Evolutionary conservation across 768 basidiomycete species (phyloP).

Genomic region (Obba rivulosa): DNA sequence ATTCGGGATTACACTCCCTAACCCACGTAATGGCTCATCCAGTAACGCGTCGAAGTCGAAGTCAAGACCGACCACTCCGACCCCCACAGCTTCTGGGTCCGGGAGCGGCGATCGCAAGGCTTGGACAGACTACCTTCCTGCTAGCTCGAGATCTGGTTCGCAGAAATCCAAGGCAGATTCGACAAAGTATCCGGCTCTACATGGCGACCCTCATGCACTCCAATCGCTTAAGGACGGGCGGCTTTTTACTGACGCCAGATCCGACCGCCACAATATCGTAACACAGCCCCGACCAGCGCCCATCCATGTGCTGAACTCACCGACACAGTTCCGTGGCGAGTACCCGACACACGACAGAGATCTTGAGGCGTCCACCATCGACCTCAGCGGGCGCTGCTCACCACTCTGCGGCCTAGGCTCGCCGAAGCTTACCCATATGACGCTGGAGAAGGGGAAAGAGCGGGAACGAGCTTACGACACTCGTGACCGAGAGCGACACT

Average conservation of each 20-base stretch:
- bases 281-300: slow-evolving; percentile 12
- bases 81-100: slow-evolving; percentile 2
- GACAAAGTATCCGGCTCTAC: slow-evolving; percentile 7
- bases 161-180: slow-evolving; percentile 9
- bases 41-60: slow-evolving; percentile 14
- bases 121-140: slow-evolving; percentile 9
- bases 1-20: slow-evolving; percentile 20
- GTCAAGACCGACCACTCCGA: slow-evolving; percentile 14
- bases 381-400: slow-evolving; percentile 26
- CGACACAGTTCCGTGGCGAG: slow-evolving; percentile 10
- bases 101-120: slow-evolving; percentile 1
- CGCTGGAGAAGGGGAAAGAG: slow-evolving; percentile 21
- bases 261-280: slow-evolving; percentile 8
- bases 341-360: slow-evolving; percentile 8
- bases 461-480: slow-evolving; percentile 3
- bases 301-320: slow-evolving; percentile 14
- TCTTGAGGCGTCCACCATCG: slow-evolving; percentile 17
- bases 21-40: slow-evolving; percentile 17
- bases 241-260: neutral
- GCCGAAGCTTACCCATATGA: slow-evolving; percentile 11
- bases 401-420: slow-evolving; percentile 26
- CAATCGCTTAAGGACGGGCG: slow-evolving; percentile 1
- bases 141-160: slow-evolving; percentile 10
- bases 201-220: slow-evolving; percentile 5
- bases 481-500: slow-evolving; percentile 3